A percentile compares a stretch with the other conserved stretches of the same genome.
Conservation (phyloP, 1,284 basidiomycete genomes). For the Schizophyllum amplum region DNA sequence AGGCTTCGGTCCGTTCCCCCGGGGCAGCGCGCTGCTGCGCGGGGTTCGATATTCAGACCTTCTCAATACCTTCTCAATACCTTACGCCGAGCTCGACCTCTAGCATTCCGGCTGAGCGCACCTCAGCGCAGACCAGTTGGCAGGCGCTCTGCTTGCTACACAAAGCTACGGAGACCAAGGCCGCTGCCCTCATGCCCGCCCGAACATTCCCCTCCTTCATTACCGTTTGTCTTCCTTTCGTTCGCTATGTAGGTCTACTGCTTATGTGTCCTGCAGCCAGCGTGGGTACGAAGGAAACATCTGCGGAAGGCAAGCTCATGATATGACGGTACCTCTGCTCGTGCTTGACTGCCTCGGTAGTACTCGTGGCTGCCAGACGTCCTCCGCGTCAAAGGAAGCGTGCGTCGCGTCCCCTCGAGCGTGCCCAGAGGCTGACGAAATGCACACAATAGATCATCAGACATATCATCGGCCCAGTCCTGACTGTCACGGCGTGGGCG, state of each 20-base stretch:
- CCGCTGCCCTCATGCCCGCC: too few species aligned
- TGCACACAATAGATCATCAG: slow-evolving; percentile 47
- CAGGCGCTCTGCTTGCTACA: too few species aligned
- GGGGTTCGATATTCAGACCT: too few species aligned
- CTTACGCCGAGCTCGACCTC: too few species aligned
- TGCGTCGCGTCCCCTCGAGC: slow-evolving; percentile 26
- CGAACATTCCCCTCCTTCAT: slow-evolving; percentile 27
- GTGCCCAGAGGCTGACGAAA: background rate
- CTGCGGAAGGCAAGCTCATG: slow-evolving; percentile 33
- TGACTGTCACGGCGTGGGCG: slow-evolving; percentile 77
- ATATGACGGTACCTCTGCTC: background rate
- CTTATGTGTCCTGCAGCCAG: slow-evolving; percentile 18
- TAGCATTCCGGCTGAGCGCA: too few species aligned
- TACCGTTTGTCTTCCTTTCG: slow-evolving; percentile 18
- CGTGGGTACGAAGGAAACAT: slow-evolving; percentile 33
- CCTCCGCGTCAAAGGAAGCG: slow-evolving; percentile 70
- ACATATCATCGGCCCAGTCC: slow-evolving; percentile 69
- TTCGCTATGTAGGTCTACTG: background rate
- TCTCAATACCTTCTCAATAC: too few species aligned
- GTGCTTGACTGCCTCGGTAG: slow-evolving; percentile 27
- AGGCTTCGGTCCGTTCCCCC: too few species aligned
- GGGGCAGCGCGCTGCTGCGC: too few species aligned
- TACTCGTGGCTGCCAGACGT: slow-evolving; percentile 90
- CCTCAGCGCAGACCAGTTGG: too few species aligned
- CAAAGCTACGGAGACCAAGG: too few species aligned